A percentile compares a stretch with the other conserved stretches of the same genome.
These are phyloP conservation scores for Cladosporium oxysporum DNA, from an alignment of 2,329 filamentous ascomycete genomes.

Conservation along the genomic window DNA sequence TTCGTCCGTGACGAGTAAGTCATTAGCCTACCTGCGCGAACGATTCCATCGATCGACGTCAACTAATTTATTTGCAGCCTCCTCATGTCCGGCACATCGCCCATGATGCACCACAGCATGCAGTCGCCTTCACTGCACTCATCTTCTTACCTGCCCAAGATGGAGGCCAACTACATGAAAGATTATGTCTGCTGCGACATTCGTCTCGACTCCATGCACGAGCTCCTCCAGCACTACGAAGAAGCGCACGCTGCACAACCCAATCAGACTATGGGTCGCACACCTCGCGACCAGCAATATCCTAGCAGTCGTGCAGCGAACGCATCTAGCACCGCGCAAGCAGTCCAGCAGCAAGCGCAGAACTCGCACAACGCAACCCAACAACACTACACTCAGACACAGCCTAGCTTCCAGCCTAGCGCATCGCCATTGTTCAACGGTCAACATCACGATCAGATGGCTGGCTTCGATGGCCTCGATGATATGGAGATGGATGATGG, in stretches of 20 bases:
- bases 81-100: constrained; percentile 95
- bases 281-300: constrained; percentile 40
- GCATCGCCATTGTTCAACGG: constrained; percentile 37
- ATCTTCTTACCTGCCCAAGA: constrained; percentile 91
- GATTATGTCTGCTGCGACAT: constrained; percentile 95
- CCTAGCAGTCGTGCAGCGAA: constrained; percentile 37
- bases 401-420: constrained; percentile 23
- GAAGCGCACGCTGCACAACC: constrained; percentile 76
- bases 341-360: constrained; percentile 38
- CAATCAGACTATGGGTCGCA: constrained; percentile 42
- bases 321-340: constrained; percentile 38
- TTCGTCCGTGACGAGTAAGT: constrained; percentile 98
- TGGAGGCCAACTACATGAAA: constrained; percentile 96
- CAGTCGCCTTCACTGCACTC: constrained; percentile 95
- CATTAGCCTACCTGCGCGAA: background rate
- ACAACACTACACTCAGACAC: constrained; percentile 24
- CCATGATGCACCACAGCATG: constrained; percentile 47
- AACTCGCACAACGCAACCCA: constrained; percentile 28
- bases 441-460: constrained; percentile 35
- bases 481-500: constrained; percentile 96
- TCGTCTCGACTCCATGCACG: constrained; percentile 86
- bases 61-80: constrained; percentile 59
- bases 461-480: constrained; percentile 65
- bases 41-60: constrained; percentile 13
- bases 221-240: constrained; percentile 94